Evolutionary conservation across 345 rosid genomes (phyloP), one percentile per base, ranked within the genome.

Genomic region (Pseudoturritis turrita): DNA sequence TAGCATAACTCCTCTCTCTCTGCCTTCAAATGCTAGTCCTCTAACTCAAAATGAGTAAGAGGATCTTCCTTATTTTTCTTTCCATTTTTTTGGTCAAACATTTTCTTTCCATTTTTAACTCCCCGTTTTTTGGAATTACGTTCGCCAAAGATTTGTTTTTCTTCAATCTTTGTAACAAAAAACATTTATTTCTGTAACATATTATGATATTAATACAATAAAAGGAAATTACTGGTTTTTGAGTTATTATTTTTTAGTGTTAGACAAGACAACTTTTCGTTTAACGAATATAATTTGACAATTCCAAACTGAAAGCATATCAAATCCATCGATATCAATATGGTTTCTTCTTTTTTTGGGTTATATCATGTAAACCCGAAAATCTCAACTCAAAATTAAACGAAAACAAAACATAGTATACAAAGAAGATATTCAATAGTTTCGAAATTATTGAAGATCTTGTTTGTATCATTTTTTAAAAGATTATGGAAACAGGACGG

Each of bases 81-180:
- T 28, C 51, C 67, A 12, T 66, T 31, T 63, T 66, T 66, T n/a
- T n/a, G n/a, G n/a, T n/a, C n/a, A n/a, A n/a, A n/a, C n/a, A n/a
- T n/a, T 14, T 62, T 21, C 8, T 64, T 45, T 28, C 51, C 67
- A 12, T 66, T 31, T 63, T 66, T 66, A 40, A 50, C 55, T 58
- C 68, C 54, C n/a, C 18, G 0, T 47, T 65, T 26, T 10, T 40
- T 58, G 73, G 54, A 59, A 10, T 31, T 21, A 58, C 68, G 25
- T 66, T 50, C 23, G 15, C 46, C 56, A 35, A 45, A 29, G 11
- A 53, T 29, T 72, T 53, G n/a, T 43, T 13, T 0, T 57, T 44
- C 26, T 4, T 50, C 67, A 6, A 13, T 13, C 8, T 66, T 53
- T 54, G 51, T 43, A 44, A 21, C 23, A 5, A n/a, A n/a, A 47